Base-by-base conservation (phyloP, 805 yeast genomes). In the Schwanniomyces sp. region DNA sequence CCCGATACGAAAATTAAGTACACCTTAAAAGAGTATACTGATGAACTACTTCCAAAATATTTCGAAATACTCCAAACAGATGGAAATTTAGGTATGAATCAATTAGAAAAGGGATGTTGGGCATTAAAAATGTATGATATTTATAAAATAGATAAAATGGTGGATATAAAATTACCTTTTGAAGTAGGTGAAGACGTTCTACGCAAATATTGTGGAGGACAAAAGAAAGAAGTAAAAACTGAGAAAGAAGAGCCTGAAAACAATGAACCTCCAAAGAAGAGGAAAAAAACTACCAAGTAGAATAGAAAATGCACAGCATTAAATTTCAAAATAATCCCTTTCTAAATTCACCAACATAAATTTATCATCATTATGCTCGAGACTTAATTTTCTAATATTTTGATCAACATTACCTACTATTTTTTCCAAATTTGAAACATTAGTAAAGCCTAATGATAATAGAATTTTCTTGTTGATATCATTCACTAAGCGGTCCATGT, bases 1-100 rank as follows among this genome's bases (percentile, higher is more conserved):
- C 57, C 61, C 8, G 59, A 42, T 3, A 39, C 64, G 42, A 68
- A 70, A 38, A 67, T 76, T 29, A 76, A 75, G 54, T 76, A 75
- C 52, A 70, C 60, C 32, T 51, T 63, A 16, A 71, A 69, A 45
- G 81, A 76, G 55, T 76, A 75, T 45, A 49, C 62, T 8, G 72
- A 70, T 4, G 68, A 71, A 43, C 64, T 60, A 24, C 49, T 75
- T 17, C 61, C 61, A 2, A 54, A 52, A 5, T 55, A 55, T 46
- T 47, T 61, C 18, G 49, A 52, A 3, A 53, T 63, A 10, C 27
- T 57, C 7, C 28, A 41, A 6, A 27, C 40, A 4, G 18, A 40
- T 14, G 44, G 43, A 2, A 41, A 46, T 7, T 26, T 50, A 1
- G 46, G 44, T 14, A 48, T 62, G 51, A 43, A 49, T 25, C 29